Percentiles rank a stretch among this genome's conserved stretches.
phyloP scores from a whole-genome alignment of 129 eudicot genomes.

The Dittrichia graveolens region DNA sequence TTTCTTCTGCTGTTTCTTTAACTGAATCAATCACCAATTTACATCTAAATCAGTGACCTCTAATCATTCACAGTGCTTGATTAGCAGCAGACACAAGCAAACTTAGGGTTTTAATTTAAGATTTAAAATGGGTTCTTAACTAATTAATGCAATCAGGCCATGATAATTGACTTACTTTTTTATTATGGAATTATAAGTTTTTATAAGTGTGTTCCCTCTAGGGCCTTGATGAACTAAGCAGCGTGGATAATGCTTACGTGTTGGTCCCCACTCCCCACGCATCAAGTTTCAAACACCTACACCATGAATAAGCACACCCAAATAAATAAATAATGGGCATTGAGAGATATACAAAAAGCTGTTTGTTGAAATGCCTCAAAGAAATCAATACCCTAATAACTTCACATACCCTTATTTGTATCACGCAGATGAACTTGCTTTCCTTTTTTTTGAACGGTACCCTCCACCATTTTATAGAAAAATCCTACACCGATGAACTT shows the following conservation, averaged over 20 bases:
- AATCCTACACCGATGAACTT: too few species aligned
- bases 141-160: conserved; percentile 30
- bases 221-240: conserved; percentile 22
- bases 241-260: conserved; percentile 24
- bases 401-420: too few species aligned
- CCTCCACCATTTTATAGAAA: too few species aligned
- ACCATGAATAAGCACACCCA: neutral
- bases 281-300: conserved; percentile 4
- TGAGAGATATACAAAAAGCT: neutral
- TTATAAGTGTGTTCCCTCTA: neutral
- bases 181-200: conserved; percentile 2
- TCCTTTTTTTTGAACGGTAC: too few species aligned
- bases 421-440: too few species aligned
- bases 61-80: conserved; percentile 15
- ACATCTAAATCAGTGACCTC: neutral
- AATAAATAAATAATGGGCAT: neutral
- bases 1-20: too few species aligned
- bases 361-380: too few species aligned
- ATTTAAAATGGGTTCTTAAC: neutral
- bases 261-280: conserved; percentile 6
- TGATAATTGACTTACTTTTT: conserved; percentile 18
- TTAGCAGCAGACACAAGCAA: conserved; percentile 6
- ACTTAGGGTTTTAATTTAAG: neutral
- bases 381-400: too few species aligned
- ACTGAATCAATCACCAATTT: neutral